These are phyloP conservation scores for Alternaria angustiovoidea DNA, from an alignment of 2,329 filamentous ascomycete genomes.

Conservation along the genomic window DNA sequence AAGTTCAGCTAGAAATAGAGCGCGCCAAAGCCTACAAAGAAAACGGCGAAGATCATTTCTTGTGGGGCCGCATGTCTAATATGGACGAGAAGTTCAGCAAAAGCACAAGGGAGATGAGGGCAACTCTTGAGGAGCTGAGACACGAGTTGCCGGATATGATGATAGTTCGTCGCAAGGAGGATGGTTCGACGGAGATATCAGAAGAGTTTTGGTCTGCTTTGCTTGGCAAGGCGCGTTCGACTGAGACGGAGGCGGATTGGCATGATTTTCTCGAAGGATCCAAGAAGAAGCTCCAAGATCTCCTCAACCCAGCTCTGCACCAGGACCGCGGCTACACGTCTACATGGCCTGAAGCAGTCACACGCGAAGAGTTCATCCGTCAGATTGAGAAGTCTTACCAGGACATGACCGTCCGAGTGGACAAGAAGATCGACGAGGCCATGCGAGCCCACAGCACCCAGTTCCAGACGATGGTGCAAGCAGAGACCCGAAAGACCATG, in stretches of 20 bases:
- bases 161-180: conserved; percentile 61
- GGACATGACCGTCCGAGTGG: conserved; percentile 29
- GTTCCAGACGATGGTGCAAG: conserved; percentile 23
- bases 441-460: conserved; percentile 27
- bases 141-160: conserved; percentile 63
- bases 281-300: conserved; percentile 34
- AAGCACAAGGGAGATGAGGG: conserved; percentile 18
- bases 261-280: neutral
- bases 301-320: conserved; percentile 23
- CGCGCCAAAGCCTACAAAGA: conserved; percentile 5
- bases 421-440: conserved; percentile 34
- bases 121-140: conserved; percentile 27
- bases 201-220: conserved; percentile 73
- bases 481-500: conserved; percentile 43
- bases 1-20: neutral
- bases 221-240: conserved; percentile 61
- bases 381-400: conserved; percentile 38
- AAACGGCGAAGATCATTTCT: conserved; percentile 20
- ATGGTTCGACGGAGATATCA: conserved; percentile 64
- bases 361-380: conserved; percentile 60
- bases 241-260: conserved; percentile 55
- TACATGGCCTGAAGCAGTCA: conserved; percentile 44
- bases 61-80: conserved; percentile 30
- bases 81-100: conserved; percentile 9
- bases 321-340: conserved; percentile 9